A percentile compares a stretch with the other conserved stretches of the same genome.
These are phyloP conservation scores for Epichloe uncinata DNA, from an alignment of 2,329 filamentous ascomycete genomes.

Conservation along the genomic window DNA sequence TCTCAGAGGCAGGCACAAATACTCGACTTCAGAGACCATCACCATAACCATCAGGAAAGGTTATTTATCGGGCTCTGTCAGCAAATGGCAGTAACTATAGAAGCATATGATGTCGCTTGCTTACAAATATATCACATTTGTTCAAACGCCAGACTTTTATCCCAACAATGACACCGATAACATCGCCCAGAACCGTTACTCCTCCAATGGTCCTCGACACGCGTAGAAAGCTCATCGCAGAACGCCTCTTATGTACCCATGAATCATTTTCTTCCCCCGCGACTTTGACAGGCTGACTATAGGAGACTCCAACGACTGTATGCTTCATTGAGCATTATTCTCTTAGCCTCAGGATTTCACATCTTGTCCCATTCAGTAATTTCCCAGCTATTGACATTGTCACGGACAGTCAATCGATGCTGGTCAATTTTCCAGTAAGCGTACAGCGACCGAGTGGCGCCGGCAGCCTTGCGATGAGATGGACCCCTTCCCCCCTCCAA, in stretches of 20 bases:
- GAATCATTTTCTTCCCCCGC: not conserved
- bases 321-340: not conserved
- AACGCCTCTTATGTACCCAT: conserved; percentile 1
- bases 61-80: not conserved
- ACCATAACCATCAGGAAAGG: not conserved
- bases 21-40: not conserved
- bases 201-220: not conserved
- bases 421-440: conserved; percentile 59
- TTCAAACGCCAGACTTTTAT: not conserved
- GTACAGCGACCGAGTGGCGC: conserved; percentile 48
- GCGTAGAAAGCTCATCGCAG: conserved; percentile 1
- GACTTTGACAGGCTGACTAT: not conserved
- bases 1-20: no score
- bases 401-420: conserved; percentile 52
- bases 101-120: not conserved
- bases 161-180: not conserved
- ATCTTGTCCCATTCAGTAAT: conserved; percentile 40
- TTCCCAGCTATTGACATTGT: conserved; percentile 51
- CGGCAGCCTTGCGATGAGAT: conserved; percentile 52
- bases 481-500: conserved; percentile 46
- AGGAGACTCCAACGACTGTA: not conserved
- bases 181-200: not conserved
- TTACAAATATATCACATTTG: not conserved
- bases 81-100: conserved; percentile 1
- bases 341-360: not conserved